phyloP scores from a whole-genome alignment of 1,284 basidiomycete genomes.

The Rhodotorula mucilaginosa region DNA sequence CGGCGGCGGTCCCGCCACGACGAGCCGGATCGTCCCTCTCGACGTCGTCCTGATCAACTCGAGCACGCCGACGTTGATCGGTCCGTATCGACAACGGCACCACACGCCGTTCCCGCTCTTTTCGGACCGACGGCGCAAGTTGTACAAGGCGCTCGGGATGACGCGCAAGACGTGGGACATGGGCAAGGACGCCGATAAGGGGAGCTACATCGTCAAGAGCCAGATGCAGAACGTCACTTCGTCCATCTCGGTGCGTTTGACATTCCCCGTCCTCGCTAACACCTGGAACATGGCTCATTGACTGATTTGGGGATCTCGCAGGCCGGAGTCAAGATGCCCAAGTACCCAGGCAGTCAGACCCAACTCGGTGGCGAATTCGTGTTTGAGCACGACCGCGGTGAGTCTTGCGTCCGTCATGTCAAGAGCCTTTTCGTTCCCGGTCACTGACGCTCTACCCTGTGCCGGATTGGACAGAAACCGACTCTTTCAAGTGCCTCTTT shows the following conservation, averaged over 20 bases:
- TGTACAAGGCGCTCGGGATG: conserved; percentile 40
- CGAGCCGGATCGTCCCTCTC: conserved; percentile 22
- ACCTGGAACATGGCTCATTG: no score
- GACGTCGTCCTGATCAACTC: conserved; percentile 38
- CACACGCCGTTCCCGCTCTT: conserved; percentile 37
- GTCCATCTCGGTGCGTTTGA: conserved; percentile 21
- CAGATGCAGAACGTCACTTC: conserved; percentile 25
- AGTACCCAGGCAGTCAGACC: conserved; percentile 31
- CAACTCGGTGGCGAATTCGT: conserved; percentile 42
- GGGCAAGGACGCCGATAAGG: conserved; percentile 36
- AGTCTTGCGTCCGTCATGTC: background rate
- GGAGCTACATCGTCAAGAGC: conserved; percentile 31
- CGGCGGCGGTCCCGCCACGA: background rate
- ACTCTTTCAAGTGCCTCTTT: conserved; percentile 26
- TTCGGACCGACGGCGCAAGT: conserved; percentile 16
- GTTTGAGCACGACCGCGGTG: conserved; percentile 13
- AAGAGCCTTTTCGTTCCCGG: background rate
- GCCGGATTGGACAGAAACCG: conserved; percentile 1
- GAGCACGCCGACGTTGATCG: conserved; percentile 28
- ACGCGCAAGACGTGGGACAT: conserved; percentile 28
- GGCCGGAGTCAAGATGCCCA: conserved; percentile 30
- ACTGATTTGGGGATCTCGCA: background rate
- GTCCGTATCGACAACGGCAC: conserved; percentile 28
- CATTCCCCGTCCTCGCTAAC: background rate
- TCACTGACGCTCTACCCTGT: background rate